Evolutionary conservation across 1,284 basidiomycete genomes (phyloP).

Genomic region (Marasmius oreades): DNA sequence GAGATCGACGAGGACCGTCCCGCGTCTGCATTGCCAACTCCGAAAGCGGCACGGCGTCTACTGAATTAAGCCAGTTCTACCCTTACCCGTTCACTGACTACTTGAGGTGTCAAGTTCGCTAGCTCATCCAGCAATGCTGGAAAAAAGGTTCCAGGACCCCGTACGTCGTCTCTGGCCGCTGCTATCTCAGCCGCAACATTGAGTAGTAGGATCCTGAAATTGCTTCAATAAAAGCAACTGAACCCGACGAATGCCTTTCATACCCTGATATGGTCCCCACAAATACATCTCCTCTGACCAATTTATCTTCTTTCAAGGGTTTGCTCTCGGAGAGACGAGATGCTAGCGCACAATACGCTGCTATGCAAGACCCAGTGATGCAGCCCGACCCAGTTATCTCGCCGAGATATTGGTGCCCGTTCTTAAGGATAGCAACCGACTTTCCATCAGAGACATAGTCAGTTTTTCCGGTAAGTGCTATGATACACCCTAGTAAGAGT

Average conservation of each 20-base stretch:
- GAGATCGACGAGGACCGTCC: too few relatives aligned
- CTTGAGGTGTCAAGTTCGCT: conserved; percentile 26
- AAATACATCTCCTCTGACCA: conserved; percentile 73
- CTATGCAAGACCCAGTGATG: conserved; percentile 76
- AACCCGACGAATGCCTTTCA: conserved; percentile 17
- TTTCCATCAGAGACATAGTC: conserved; percentile 90
- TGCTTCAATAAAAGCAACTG: conserved; percentile 5
- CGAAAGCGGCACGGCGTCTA: too few relatives aligned
- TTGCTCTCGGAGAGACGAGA: conserved; percentile 26
- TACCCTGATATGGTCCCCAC: conserved; percentile 76
- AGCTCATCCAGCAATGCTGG: conserved; percentile 74
- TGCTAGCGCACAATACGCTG: conserved; percentile 78
- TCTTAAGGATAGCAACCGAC: conserved; percentile 63
- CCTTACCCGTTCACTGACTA: background rate
- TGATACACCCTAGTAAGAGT: conserved; percentile 60
- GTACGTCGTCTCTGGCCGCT: conserved; percentile 62
- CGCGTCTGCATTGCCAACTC: too few relatives aligned
- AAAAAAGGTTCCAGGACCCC: conserved; percentile 86
- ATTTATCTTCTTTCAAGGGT: conserved; percentile 29
- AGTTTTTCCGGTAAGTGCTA: conserved; percentile 78
- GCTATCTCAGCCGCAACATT: conserved; percentile 86
- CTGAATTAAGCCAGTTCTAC: background rate
- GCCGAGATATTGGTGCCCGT: conserved; percentile 77
- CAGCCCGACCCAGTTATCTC: conserved; percentile 91
- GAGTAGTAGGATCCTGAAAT: conserved; percentile 68